phyloP scores from a whole-genome alignment of 2,329 filamentous ascomycete species.

The Cytospora schulzeri region DNA sequence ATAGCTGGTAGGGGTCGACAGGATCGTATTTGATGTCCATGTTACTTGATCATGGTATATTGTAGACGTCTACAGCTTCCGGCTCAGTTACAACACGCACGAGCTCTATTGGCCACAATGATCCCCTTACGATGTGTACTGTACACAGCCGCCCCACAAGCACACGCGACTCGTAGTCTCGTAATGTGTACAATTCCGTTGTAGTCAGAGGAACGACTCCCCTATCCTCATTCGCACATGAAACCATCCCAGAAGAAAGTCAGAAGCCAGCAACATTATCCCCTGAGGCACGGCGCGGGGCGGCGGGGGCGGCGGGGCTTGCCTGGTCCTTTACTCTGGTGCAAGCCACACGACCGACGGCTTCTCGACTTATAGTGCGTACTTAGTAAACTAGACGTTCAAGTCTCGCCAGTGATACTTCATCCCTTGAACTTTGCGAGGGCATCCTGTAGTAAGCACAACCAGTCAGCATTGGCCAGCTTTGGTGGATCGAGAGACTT shows the following conservation, averaged over 20 bases:
- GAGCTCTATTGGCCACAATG: not conserved
- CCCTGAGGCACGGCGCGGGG: not conserved
- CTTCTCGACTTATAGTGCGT: not conserved
- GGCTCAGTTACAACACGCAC: not conserved
- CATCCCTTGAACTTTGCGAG: slow-evolving; percentile 70
- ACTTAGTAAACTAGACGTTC: not conserved
- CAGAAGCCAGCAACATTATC: not conserved
- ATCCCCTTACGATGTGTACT: not conserved
- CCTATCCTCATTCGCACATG: not conserved
- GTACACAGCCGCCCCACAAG: not conserved
- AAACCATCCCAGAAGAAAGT: not conserved
- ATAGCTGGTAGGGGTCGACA: not conserved
- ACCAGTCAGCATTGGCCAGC: slow-evolving; percentile 1
- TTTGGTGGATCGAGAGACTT: not conserved
- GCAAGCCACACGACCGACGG: slow-evolving; percentile 13
- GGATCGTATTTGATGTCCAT: not conserved
- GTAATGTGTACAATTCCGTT: not conserved
- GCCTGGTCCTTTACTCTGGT: not conserved
- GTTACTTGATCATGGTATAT: not conserved
- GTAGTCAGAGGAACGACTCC: not conserved
- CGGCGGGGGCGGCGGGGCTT: not conserved
- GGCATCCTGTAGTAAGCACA: slow-evolving; percentile 52
- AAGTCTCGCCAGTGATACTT: slow-evolving; percentile 33
- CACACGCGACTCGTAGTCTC: not conserved
- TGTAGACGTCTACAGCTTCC: not conserved